Evolutionary conservation across 2,329 filamentous ascomycete species (phyloP).

Genomic region (Trichoderma arundinaceum): DNA sequence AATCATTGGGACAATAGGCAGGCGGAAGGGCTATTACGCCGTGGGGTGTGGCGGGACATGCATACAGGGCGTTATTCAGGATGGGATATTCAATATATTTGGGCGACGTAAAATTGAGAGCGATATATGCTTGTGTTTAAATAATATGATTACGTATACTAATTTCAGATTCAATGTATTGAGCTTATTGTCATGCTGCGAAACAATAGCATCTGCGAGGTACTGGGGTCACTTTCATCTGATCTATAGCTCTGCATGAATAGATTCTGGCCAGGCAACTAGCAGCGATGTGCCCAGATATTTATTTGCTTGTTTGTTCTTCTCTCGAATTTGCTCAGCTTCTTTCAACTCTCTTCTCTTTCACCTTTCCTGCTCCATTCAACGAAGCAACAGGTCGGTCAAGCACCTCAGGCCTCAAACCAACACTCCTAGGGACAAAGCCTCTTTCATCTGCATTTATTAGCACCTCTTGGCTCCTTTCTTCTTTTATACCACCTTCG

Average conservation of each 20-base stretch:
- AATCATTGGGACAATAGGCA: not conserved
- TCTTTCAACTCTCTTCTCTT: not conserved
- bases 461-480: too few species aligned
- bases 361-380: not conserved
- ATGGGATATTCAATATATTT: not conserved
- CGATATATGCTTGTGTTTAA: not conserved
- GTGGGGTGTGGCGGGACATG: slow-evolving; percentile 18
- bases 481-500: too few species aligned
- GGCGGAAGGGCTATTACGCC: not conserved
- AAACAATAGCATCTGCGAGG: too few species aligned
- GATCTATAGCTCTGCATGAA: too few species aligned
- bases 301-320: not conserved
- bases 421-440: not conserved
- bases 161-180: too few species aligned
- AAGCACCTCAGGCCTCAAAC: not conserved
- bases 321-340: not conserved
- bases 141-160: not conserved
- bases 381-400: not conserved
- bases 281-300: not conserved
- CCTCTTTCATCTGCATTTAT: too few species aligned
- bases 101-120: not conserved
- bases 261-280: too few species aligned
- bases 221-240: too few species aligned
- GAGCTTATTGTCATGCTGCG: not conserved
- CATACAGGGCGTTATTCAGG: slow-evolving; percentile 27